A percentile compares a stretch with the other conserved stretches of the same genome.
Evolutionary conservation across 768 basidiomycete genomes (phyloP).

Genomic region (Calocybe cyanea): DNA sequence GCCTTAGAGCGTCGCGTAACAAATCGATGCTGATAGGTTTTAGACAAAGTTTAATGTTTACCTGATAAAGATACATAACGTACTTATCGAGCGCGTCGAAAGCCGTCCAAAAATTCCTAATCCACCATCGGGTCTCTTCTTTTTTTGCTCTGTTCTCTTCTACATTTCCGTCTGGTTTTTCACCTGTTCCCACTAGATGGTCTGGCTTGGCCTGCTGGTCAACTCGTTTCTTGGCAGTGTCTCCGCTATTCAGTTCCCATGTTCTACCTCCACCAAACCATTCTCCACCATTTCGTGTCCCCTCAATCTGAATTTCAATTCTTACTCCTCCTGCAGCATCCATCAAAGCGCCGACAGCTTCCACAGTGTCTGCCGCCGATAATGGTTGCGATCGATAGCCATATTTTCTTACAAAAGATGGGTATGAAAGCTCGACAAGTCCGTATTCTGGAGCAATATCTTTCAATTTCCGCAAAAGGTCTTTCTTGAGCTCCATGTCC

Average conservation of each 20-base stretch:
- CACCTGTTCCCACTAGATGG: slow-evolving; percentile 20
- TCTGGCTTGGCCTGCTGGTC: slow-evolving; percentile 11
- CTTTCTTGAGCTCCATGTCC: slow-evolving; percentile 90
- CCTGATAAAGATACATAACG: slow-evolving; percentile 27
- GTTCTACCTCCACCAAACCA: slow-evolving; percentile 86
- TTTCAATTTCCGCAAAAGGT: slow-evolving; percentile 76
- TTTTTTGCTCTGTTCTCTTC: slow-evolving; percentile 26
- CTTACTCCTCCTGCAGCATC: slow-evolving; percentile 90
- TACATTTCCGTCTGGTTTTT: slow-evolving; percentile 16
- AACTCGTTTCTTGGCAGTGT: slow-evolving; percentile 19
- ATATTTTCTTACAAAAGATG: slow-evolving; percentile 88
- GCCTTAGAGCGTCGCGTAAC: slow-evolving; percentile 69
- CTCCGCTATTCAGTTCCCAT: slow-evolving; percentile 59
- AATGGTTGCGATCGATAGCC: slow-evolving; percentile 87
- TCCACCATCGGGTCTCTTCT: slow-evolving; percentile 64
- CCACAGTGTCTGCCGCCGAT: slow-evolving; percentile 91
- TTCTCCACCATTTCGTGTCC: slow-evolving; percentile 86
- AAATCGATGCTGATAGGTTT: slow-evolving; percentile 51
- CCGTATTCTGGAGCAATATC: slow-evolving; percentile 93
- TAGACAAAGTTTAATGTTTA: not conserved
- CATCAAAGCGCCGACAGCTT: slow-evolving; percentile 80
- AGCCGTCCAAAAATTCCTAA: slow-evolving; percentile 92
- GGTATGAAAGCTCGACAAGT: slow-evolving; percentile 88
- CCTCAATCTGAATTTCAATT: slow-evolving; percentile 88
- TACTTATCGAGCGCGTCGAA: slow-evolving; percentile 91